Evolutionary conservation across 2,329 filamentous ascomycete species (phyloP), one percentile per base, ranked within the genome.

Genomic region (Cladosporium sp.): DNA sequence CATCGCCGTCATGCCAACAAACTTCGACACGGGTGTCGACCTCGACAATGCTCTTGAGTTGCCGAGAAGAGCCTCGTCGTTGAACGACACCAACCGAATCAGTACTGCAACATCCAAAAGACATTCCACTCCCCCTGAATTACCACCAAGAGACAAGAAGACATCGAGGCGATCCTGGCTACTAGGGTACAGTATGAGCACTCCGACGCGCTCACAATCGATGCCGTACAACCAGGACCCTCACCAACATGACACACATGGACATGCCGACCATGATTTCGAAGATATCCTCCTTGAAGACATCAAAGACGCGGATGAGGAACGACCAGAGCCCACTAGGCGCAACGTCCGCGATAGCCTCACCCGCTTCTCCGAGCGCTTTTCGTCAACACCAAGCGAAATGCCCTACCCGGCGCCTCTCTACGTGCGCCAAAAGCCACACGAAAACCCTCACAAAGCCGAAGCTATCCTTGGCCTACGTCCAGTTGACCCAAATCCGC

Each of bases 341-440:
- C 63, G 46, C 21, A 40, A n/a, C 18, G 11, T 65, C 21, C 63
- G 63, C 21, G n/a, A 52, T 5, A 59, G 53, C 21, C 31, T 62
- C 35, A 29, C 57, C 29, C 57, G 50, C 37, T 29, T 56, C 18
- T 65, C 64, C 5, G 58, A 44, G 12, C 44, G 65, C 44, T 18
- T 68, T 26, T 69, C 68, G 2, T 31, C 68, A 2, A 67, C 67
- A 2, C 67, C 68, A 4, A 68, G 68, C 62, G 67, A 69, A 3
- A 64, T 69, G 28, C 62, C 61, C 16, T 69, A 68, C 44, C 65
- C 67, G 14, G 26, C 60, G 12, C 44, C 31, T 1, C 40, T 67
- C 2, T 53, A 65, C 40, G 11, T 29, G 3, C 31, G 40, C 35
- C 10, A 44, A 5, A 59, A 58, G 2, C 14, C 18, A 1, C n/a